These are phyloP conservation scores for Ogataea ganodermae DNA, from an alignment of 805 yeast species.

Conservation along the genomic window DNA sequence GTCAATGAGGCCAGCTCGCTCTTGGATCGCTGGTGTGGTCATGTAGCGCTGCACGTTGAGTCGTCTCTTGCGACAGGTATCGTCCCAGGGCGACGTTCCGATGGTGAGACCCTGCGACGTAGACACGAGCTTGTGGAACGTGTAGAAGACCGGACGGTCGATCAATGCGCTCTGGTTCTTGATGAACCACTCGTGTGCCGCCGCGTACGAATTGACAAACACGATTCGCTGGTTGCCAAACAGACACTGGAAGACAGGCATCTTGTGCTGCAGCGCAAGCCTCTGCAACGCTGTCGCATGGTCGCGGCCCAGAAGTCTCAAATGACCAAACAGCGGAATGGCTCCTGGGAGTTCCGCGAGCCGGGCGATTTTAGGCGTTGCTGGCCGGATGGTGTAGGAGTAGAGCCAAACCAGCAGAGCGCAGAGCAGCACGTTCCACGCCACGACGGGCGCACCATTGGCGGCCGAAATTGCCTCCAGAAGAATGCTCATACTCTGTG, in stretches of 20 bases:
- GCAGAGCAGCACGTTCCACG: not conserved
- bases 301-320: conserved; percentile 32
- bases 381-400: conserved; percentile 16
- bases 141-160: conserved; percentile 27
- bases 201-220: conserved; percentile 19
- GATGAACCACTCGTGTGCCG: conserved; percentile 26
- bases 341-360: conserved; percentile 36
- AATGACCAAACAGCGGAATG: conserved; percentile 34
- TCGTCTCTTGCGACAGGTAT: conserved; percentile 38
- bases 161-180: conserved; percentile 24
- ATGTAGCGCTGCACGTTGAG: conserved; percentile 41
- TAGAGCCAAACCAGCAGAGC: conserved; percentile 16
- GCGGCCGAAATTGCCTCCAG: not conserved
- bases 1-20: conserved; percentile 37
- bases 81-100: conserved; percentile 46
- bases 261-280: conserved; percentile 32
- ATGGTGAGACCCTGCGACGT: conserved; percentile 42
- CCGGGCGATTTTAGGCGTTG: conserved; percentile 30
- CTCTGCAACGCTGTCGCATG: conserved; percentile 35
- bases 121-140: conserved; percentile 26
- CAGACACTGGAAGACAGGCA: conserved; percentile 30
- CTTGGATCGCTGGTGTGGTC: conserved; percentile 39
- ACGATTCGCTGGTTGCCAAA: conserved; percentile 26
- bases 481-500: not conserved
- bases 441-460: not conserved